A percentile compares a stretch with the other conserved stretches of the same genome.
These are phyloP conservation scores for Catharanthus roseus DNA, from an alignment of 257 asterid species.

Conservation along the genomic window DNA sequence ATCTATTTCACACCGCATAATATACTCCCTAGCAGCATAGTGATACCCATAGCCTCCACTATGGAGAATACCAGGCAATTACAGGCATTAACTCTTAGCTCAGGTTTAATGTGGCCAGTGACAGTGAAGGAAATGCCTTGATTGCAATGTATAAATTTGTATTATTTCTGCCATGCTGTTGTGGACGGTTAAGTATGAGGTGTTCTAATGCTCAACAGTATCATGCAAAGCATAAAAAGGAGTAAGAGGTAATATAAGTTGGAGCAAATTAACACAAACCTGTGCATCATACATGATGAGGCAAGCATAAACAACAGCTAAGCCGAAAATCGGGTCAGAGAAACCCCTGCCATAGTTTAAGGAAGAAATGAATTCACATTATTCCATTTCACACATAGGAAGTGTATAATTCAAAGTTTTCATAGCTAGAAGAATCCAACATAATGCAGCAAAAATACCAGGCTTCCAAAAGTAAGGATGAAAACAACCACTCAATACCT, in stretches of 20 bases:
- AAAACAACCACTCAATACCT: conserved; percentile 34
- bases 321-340: conserved; percentile 72
- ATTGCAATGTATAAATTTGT: neutral
- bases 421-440: too few relatives aligned
- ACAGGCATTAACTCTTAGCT: too few relatives aligned
- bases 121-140: neutral
- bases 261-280: conserved; percentile 62
- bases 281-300: conserved; percentile 89
- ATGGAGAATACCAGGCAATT: neutral
- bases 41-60: neutral
- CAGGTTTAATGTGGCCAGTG: neutral
- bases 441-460: conserved; percentile 1
- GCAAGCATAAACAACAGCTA: conserved; percentile 79
- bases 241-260: neutral
- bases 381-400: too few relatives aligned
- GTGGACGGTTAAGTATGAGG: neutral
- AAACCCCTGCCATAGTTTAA: conserved; percentile 56
- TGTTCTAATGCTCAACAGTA: neutral
- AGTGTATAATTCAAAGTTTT: too few relatives aligned
- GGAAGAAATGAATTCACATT: neutral
- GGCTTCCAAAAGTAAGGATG: neutral
- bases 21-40: neutral
- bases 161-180: neutral
- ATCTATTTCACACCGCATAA: too few relatives aligned
- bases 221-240: neutral